Evolutionary conservation across 371 early-diverging fungal species (phyloP).

Genomic region (Zopfochytrium polystomum): DNA sequence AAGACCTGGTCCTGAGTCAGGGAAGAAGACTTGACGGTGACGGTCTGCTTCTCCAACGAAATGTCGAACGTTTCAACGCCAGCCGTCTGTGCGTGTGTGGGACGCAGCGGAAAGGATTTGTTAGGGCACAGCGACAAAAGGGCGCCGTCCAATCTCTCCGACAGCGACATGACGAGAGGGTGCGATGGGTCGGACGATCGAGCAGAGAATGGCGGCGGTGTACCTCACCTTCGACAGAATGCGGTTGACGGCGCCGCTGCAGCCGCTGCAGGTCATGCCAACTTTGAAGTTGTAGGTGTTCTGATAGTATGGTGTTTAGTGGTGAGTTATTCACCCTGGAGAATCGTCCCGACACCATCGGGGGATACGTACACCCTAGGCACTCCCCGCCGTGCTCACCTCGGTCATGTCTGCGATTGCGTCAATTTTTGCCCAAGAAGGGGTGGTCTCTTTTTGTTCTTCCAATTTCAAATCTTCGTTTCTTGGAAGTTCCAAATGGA

Average conservation of each 20-base stretch:
- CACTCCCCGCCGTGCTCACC: no score
- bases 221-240: conserved; percentile 63
- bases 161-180: no score
- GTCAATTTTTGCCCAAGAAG: no score
- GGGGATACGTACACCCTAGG: no score
- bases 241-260: conserved; percentile 72
- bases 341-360: no score
- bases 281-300: conserved; percentile 70
- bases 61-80: conserved; percentile 61
- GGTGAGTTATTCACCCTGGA: no score
- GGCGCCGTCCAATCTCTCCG: not conserved
- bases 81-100: conserved; percentile 22
- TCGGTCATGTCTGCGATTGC: no score
- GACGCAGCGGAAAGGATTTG: not conserved
- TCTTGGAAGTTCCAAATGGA: no score
- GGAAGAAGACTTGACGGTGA: conserved; percentile 53
- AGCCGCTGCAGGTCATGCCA: conserved; percentile 79
- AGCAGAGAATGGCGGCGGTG: not conserved
- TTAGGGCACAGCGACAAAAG: not conserved
- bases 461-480: no score
- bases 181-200: not conserved
- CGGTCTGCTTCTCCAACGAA: conserved; percentile 68
- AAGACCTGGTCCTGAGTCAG: conserved; percentile 60
- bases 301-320: no score
- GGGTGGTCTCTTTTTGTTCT: no score